Evolutionary conservation across 345 rosid species (phyloP), one percentile per base, ranked within the genome.

Genomic region (Citrus maxima): DNA sequence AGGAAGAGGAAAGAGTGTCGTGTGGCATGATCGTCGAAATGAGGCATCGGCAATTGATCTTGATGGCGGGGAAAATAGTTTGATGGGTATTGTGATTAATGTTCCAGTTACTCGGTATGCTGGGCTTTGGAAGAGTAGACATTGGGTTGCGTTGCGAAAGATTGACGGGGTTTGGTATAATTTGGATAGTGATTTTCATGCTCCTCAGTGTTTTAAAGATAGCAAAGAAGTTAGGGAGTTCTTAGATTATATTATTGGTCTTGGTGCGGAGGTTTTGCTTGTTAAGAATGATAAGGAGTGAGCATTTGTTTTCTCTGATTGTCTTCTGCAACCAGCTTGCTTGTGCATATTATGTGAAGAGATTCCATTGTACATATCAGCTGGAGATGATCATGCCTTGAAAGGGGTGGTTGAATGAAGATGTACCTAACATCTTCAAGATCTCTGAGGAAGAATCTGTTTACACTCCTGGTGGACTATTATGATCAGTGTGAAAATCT

Each of bases 101-200:
- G 84, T 92, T 80, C 92, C 90, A 0, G 91, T 93, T 21, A 89
- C 84, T 71, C 73, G 93, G 73, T 90, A 88, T 63, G 93, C 87
- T 24, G 98, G 98, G 80, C 82, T 94, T 40, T 94, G 99, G 96
- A 91, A 84, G 84, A 66, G 93, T 75, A 90, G 99, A 82, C 98
- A 92, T 85, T 93, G 99, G 99, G 84, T 92, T 72, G 82, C 94
- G 8, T 6, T 94, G 87, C 91, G 93, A 73, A 88, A 87, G 82
- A 90, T 92, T 76, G 85, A 78, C 76, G 98, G 95, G 71, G 82
- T 89, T 68, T 94, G 98, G 98, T 94, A 93, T 85, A 94, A 93
- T 75, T 83, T 94, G 88, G 97, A 92, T 62, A 93, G 98, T 85
- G 97, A 97, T 85, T 94, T 94, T 25, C 6, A 38, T 66, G 70